A percentile compares a stretch with the other conserved stretches of the same genome.
Conservation (phyloP, 345 rosid genomes). For the Populus simonii region DNA sequence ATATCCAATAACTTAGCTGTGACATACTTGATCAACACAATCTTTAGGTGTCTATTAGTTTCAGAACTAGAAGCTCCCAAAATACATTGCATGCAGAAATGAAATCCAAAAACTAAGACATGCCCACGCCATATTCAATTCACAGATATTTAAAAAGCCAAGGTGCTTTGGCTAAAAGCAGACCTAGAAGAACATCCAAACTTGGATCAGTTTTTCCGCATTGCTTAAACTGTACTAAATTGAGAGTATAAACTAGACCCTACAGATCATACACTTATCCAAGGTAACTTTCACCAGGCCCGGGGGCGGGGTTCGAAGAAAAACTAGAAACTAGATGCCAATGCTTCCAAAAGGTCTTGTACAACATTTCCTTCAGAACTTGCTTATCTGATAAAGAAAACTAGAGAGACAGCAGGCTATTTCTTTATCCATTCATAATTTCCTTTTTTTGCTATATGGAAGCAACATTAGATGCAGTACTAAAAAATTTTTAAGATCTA, state of each 20-base stretch:
- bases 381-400: background rate
- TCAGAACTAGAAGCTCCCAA: background rate
- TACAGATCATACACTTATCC: background rate
- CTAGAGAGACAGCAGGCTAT: background rate
- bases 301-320: background rate
- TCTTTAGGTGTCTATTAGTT: background rate
- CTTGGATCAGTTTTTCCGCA: too few relatives aligned
- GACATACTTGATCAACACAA: background rate
- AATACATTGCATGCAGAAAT: background rate
- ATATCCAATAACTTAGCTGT: background rate
- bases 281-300: background rate
- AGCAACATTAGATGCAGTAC: background rate
- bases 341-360: background rate
- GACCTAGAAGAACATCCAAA: background rate
- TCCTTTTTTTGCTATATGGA: background rate
- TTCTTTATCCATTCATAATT: background rate
- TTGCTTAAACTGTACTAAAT: background rate
- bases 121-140: background rate
- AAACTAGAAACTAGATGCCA: background rate
- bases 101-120: background rate
- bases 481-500: background rate
- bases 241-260: background rate
- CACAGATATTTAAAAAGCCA: background rate
- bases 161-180: background rate
- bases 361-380: background rate